Conservation (phyloP, 2,329 filamentous ascomycete genomes). For the Emergomyces orientalis region DNA sequence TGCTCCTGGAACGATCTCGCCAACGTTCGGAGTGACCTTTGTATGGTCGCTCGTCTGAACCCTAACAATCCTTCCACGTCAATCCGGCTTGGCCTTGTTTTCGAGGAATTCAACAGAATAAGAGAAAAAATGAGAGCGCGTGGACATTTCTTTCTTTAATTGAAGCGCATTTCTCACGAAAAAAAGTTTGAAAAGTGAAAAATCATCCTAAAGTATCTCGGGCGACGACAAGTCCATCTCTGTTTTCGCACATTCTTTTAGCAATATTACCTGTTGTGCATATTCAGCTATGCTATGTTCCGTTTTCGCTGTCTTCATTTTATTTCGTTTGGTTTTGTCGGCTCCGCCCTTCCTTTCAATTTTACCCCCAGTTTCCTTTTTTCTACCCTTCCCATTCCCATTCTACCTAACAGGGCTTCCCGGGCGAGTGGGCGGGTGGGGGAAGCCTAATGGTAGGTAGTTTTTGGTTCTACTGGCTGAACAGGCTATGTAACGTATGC, state of each 20-base stretch:
- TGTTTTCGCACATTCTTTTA: slow-evolving; percentile 14
- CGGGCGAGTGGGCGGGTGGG: background rate
- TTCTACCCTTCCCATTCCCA: background rate
- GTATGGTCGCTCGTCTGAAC: background rate
- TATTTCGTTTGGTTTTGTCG: background rate
- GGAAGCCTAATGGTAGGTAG: slow-evolving; percentile 3
- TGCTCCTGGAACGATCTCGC: slow-evolving; percentile 16
- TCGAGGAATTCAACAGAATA: slow-evolving; percentile 13
- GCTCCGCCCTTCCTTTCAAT: background rate
- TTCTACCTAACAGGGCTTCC: background rate
- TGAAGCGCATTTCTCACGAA: slow-evolving; percentile 6
- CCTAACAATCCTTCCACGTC: background rate
- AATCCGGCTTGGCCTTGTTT: background rate
- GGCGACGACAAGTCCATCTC: slow-evolving; percentile 18
- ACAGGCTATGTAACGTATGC: background rate
- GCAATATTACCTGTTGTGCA: slow-evolving; percentile 4
- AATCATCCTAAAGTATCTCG: slow-evolving; percentile 20
- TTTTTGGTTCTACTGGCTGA: slow-evolving; percentile 16
- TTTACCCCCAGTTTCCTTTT: background rate
- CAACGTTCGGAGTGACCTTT: slow-evolving; percentile 5
- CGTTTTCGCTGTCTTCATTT: slow-evolving; percentile 4
- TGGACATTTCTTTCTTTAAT: slow-evolving; percentile 9
- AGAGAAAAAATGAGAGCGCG: slow-evolving; percentile 12
- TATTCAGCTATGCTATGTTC: slow-evolving; percentile 6
- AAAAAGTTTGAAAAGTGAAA: slow-evolving; percentile 16